A percentile compares a stretch with the other conserved stretches of the same genome.
Evolutionary conservation across 2,329 filamentous ascomycete genomes (phyloP).

Genomic region (Fusarium luffae): DNA sequence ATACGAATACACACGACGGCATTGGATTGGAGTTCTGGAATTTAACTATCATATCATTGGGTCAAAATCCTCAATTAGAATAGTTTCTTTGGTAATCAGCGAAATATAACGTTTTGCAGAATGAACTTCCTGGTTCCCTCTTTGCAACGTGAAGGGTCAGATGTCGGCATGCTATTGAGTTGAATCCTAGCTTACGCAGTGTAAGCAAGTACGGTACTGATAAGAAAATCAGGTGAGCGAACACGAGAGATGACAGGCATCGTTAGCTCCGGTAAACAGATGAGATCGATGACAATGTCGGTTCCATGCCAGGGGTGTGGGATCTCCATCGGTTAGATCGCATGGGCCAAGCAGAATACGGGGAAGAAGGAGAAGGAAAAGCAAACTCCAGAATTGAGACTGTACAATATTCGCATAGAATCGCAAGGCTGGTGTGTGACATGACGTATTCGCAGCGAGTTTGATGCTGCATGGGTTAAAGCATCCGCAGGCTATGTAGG

Average conservation of each 20-base stretch:
- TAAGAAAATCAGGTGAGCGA: constrained; percentile 14
- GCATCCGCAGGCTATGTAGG: neutral
- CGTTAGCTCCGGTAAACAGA: constrained; percentile 11
- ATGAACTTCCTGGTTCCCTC: neutral
- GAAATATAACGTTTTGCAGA: neutral
- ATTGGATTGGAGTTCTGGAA: constrained; percentile 15
- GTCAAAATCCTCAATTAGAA: neutral
- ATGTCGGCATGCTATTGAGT: neutral
- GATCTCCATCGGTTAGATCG: constrained; percentile 20
- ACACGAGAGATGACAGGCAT: constrained; percentile 33
- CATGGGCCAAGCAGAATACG: neutral
- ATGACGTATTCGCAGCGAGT: neutral
- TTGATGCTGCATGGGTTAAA: neutral
- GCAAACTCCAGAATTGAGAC: neutral
- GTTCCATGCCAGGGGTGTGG: constrained; percentile 4
- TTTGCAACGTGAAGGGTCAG: neutral
- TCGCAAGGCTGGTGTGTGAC: neutral
- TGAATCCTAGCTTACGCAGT: neutral
- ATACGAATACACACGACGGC: constrained; percentile 19
- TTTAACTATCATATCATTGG: neutral
- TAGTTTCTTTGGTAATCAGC: neutral
- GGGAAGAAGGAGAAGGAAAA: neutral
- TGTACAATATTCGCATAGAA: neutral
- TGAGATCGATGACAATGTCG: constrained; percentile 15
- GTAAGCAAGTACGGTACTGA: neutral